phyloP scores from a whole-genome alignment of 441 rosid species.

The Arabidopsis lyrata region DNA sequence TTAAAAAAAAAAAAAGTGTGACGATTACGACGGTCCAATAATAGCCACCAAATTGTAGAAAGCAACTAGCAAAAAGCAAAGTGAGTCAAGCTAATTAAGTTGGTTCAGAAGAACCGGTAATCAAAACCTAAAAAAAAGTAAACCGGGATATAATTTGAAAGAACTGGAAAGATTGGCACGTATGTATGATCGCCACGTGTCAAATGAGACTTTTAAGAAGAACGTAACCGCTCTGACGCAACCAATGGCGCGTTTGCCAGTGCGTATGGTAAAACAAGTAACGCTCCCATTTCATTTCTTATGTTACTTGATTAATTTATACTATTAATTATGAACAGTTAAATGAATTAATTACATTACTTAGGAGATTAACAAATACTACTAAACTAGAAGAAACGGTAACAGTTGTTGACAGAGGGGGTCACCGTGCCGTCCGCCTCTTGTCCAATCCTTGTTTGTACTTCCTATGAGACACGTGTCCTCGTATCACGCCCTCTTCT shows the following conservation, averaged over 20 bases:
- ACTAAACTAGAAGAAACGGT: neutral
- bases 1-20: neutral
- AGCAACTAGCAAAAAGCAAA: neutral
- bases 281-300: constrained; percentile 28
- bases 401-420: constrained; percentile 29
- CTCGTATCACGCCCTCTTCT: constrained; percentile 25
- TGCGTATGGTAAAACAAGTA: neutral
- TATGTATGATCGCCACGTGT: neutral
- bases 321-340: too few species aligned
- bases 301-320: neutral
- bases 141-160: constrained; percentile 7
- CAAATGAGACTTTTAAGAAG: neutral
- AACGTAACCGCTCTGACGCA: constrained; percentile 42
- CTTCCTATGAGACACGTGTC: constrained; percentile 20
- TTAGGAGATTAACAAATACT: neutral
- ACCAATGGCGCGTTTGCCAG: constrained; percentile 21
- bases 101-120: constrained; percentile 9
- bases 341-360: neutral
- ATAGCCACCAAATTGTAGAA: neutral
- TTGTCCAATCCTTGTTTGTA: constrained; percentile 22
- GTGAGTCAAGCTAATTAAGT: neutral
- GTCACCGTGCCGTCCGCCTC: constrained; percentile 37
- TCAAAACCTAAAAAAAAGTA: neutral
- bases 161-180: constrained; percentile 12
- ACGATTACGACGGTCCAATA: constrained; percentile 7